Conservation (phyloP, 345 rosid species). For the Gynandropsis gynandra region DNA sequence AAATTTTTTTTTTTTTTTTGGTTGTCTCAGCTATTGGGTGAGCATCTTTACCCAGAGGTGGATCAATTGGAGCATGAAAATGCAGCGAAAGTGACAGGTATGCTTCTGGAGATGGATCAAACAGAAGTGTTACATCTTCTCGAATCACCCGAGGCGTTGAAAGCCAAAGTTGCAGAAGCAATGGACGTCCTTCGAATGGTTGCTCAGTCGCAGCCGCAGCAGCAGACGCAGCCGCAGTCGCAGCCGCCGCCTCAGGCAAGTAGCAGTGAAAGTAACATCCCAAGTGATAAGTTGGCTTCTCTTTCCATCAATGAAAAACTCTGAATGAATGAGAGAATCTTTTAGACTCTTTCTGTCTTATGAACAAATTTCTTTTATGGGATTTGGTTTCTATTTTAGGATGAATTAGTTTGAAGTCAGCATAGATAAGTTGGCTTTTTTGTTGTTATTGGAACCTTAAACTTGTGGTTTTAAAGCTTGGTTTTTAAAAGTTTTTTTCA, state of each 20-base stretch:
- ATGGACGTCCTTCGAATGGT: conserved; percentile 61
- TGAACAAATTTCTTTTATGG: too few relatives aligned
- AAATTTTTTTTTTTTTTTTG: conserved; percentile 9
- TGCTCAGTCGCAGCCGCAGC: too few relatives aligned
- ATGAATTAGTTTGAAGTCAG: too few relatives aligned
- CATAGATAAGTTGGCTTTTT: too few relatives aligned
- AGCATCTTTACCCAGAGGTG: conserved; percentile 65
- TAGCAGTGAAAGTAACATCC: conserved; percentile 30
- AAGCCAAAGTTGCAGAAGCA: conserved; percentile 67
- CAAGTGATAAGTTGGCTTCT: conserved; percentile 52
- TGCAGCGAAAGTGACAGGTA: conserved; percentile 74
- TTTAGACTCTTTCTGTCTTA: too few relatives aligned
- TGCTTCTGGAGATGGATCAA: conserved; percentile 84
- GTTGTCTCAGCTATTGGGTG: conserved; percentile 48
- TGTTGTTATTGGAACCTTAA: too few relatives aligned
- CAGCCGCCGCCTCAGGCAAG: conserved; percentile 36
- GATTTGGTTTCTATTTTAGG: too few relatives aligned
- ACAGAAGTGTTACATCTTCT: conserved; percentile 68
- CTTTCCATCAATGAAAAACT: conserved; percentile 46
- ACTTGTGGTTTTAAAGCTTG: too few relatives aligned
- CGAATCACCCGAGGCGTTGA: conserved; percentile 69
- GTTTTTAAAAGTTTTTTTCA: too few relatives aligned
- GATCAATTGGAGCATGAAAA: conserved; percentile 62
- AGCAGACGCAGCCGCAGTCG: too few relatives aligned
- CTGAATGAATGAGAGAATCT: too few relatives aligned